These are phyloP conservation scores for Pseudotsuga menziesii DNA, from an alignment of 75 land plant genomes.

Conservation along the genomic window DNA sequence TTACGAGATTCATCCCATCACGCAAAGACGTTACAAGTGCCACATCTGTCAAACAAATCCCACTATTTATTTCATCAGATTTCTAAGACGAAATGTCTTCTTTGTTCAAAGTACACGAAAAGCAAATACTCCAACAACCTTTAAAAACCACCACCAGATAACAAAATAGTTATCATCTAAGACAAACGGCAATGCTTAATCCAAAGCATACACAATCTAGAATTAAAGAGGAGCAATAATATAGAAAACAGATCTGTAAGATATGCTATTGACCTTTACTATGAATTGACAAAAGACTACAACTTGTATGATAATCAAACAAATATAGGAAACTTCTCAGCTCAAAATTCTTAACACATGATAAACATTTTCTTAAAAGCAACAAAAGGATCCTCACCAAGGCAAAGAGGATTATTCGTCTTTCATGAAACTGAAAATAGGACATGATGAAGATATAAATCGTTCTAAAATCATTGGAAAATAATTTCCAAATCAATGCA, in stretches of 20 bases:
- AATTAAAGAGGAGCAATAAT: background rate
- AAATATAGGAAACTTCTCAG: too few species aligned
- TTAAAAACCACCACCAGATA: background rate
- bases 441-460: too few species aligned
- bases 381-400: too few species aligned
- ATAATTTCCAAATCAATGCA: too few species aligned
- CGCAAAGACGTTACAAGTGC: constrained; percentile 45
- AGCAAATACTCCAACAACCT: background rate
- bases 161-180: background rate
- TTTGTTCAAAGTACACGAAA: background rate
- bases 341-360: too few species aligned
- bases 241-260: background rate
- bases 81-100: background rate
- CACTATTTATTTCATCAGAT: background rate
- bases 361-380: too few species aligned
- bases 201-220: background rate
- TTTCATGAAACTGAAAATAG: too few species aligned
- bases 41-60: constrained; percentile 25
- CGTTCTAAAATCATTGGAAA: too few species aligned
- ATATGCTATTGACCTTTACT: too few species aligned
- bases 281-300: too few species aligned
- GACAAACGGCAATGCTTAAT: background rate
- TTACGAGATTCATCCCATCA: constrained; percentile 58
- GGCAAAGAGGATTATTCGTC: too few species aligned
- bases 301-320: too few species aligned